Evolutionary conservation across 2,329 filamentous ascomycete species (phyloP), one percentile per base, ranked within the genome.

Genomic region (Phialophora expanda): DNA sequence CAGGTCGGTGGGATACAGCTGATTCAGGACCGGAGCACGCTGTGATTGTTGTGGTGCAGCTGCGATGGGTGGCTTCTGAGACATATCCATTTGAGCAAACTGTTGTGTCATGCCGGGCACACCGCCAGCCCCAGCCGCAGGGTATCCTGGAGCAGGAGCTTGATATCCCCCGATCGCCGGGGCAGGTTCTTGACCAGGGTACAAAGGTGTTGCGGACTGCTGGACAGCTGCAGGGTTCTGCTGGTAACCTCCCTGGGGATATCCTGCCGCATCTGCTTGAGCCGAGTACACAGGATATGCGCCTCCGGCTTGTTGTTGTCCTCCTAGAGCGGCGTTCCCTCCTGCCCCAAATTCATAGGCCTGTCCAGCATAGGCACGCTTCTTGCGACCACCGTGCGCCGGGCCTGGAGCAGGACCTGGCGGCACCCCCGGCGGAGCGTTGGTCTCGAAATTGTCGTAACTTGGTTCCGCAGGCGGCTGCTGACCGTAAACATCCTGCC

Each of bases 321-420:
- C 77, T 71, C 82, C 76, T 70, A 84, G 78, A 58, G 82, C 85
- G 64, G 90, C 88, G 84, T 98, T 98, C 75, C 91, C 91, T 74
- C 94, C 95, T 58, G 87, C 86, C 58, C 91, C 92, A 74, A 98
- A 95, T 66, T 96, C 94, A 79, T 96, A 99, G 54, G 94, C 94
- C 78, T 96, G 91, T 64, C 92, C 92, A 62, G 95, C 95, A 82
- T 98, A 98, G 64, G 91, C 90, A 83, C 93, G 87, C 86, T 96
- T 97, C 87, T 97, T 97, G 83, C 74, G 77, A 51, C 77, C 77
- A 64, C 74, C 78, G 64, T 71, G 71, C 58, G 70, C 59, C 11
- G 66, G 70, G 20, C 69, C 73, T 48, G 66, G 69, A n/a, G 64
- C 73, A 44, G 76, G 76, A 56, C 72, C 70, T 62, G 76, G 69